These are phyloP conservation scores for Xylaria cubensis DNA, from an alignment of 495 filamentous ascomycete genomes.

Conservation along the genomic window DNA sequence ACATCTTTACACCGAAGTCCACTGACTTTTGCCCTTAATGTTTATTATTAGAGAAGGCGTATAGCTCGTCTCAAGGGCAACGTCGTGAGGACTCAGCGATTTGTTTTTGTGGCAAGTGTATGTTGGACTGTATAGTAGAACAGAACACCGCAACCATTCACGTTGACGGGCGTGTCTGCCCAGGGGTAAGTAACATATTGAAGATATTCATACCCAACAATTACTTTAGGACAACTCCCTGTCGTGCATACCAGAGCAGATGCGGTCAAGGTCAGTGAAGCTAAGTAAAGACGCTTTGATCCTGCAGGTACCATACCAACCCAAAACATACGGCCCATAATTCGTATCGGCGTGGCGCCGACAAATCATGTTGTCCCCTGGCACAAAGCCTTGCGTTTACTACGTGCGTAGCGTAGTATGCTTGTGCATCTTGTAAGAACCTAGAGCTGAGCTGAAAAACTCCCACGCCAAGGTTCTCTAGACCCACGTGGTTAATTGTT, in stretches of 20 bases:
- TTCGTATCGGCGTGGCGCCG: not conserved
- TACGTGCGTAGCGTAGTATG: not conserved
- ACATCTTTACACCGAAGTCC: not conserved
- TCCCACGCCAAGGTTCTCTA: not conserved
- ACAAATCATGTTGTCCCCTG: conserved; percentile 14
- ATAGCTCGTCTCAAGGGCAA: not conserved
- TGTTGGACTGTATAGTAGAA: not conserved
- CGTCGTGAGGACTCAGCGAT: not conserved
- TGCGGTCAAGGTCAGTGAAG: conserved; percentile 3
- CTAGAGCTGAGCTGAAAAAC: not conserved
- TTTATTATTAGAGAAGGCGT: conserved; percentile 9
- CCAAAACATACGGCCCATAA: not conserved
- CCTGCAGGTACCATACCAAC: conserved; percentile 16
- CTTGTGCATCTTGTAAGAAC: conserved; percentile 1
- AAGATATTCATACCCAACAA: conserved; percentile 3
- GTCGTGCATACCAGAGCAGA: not conserved
- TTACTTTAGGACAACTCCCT: not conserved
- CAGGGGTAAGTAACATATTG: not conserved
- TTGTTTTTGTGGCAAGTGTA: not conserved
- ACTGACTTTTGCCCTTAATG: not conserved
- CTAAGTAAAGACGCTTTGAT: conserved; percentile 12
- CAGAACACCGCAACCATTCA: not conserved
- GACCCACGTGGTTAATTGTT: conserved; percentile 23
- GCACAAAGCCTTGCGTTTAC: not conserved
- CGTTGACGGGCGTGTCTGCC: not conserved